Conservation (phyloP, 73 alveolate species). For the Symbiodinium natans region DNA sequence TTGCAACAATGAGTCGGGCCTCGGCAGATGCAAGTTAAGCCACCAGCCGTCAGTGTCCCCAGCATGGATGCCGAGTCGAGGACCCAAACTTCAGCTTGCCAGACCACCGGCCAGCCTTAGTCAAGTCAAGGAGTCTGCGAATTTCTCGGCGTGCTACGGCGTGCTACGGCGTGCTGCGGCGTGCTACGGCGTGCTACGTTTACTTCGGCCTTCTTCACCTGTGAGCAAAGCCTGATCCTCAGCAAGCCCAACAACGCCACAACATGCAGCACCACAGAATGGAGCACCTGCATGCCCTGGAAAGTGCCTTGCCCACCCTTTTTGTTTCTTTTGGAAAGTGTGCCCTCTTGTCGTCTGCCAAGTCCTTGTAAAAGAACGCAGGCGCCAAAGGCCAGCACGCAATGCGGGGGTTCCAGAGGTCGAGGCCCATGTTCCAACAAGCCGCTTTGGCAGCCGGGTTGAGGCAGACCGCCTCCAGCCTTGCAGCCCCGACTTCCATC, state of each 20-base stretch:
- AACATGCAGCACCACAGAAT: no score
- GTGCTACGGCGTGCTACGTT: no score
- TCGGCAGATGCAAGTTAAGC: not conserved
- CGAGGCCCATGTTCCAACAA: conserved; percentile 51
- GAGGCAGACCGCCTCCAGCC: conserved; percentile 59
- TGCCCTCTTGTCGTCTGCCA: not conserved
- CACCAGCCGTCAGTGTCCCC: not conserved
- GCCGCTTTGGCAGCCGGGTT: conserved; percentile 84
- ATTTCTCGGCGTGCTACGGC: no score
- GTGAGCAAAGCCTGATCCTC: no score
- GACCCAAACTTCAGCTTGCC: conserved; percentile 7
- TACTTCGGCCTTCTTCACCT: no score
- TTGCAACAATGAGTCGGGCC: not conserved
- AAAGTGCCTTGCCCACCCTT: no score
- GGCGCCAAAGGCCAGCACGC: conserved; percentile 65
- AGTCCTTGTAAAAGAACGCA: conserved; percentile 31
- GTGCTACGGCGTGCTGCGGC: no score
- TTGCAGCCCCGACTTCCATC: not conserved
- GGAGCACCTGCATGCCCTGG: no score
- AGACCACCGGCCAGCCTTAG: not conserved
- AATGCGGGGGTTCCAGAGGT: conserved; percentile 22
- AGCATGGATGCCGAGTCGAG: not conserved
- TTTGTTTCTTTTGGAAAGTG: not conserved
- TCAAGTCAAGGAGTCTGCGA: no score
- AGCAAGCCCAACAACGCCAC: no score